phyloP scores from a whole-genome alignment of 139 green algal genomes.

The Protoeuglena noctilucae region DNA sequence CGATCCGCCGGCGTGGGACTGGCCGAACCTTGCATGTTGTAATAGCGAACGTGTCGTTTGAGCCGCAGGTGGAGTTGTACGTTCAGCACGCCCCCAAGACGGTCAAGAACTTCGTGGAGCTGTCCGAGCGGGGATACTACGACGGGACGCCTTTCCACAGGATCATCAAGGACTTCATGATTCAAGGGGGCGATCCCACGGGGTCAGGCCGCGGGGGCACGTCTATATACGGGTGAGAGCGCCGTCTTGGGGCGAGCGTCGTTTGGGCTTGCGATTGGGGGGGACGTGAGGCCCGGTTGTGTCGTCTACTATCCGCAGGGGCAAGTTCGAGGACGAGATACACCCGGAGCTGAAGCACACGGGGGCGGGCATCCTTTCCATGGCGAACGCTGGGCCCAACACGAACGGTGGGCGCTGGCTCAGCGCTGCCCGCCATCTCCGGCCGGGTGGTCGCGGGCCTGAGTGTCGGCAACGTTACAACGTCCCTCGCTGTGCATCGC shows the following conservation, averaged over 20 bases:
- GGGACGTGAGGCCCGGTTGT: too few relatives aligned
- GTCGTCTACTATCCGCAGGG: slow-evolving; percentile 1
- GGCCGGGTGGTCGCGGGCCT: neutral
- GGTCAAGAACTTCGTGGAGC: slow-evolving; percentile 77
- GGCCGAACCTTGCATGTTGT: too few relatives aligned
- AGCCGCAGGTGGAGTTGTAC: slow-evolving; percentile 84
- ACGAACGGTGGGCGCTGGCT: slow-evolving; percentile 42
- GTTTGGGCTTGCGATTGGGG: too few relatives aligned
- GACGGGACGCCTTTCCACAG: slow-evolving; percentile 61
- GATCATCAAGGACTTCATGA: slow-evolving; percentile 46
- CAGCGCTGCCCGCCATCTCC: neutral
- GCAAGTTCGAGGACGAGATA: slow-evolving; percentile 79
- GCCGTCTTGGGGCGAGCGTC: too few relatives aligned
- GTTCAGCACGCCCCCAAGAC: slow-evolving; percentile 60
- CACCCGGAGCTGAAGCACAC: slow-evolving; percentile 63
- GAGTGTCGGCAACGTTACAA: neutral
- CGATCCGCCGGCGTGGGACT: too few relatives aligned
- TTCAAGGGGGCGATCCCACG: slow-evolving; percentile 34
- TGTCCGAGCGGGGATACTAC: slow-evolving; percentile 77
- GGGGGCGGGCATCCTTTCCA: slow-evolving; percentile 66
- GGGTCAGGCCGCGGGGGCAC: slow-evolving; percentile 29
- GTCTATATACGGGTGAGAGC: slow-evolving; percentile 21
- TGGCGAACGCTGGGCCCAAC: slow-evolving; percentile 69
- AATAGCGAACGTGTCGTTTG: too few relatives aligned
- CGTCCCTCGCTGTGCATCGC: neutral